A percentile compares a stretch with the other conserved stretches of the same genome.
Evolutionary conservation across 148 eudicot genomes (phyloP).

Genomic region (Drosera capensis): DNA sequence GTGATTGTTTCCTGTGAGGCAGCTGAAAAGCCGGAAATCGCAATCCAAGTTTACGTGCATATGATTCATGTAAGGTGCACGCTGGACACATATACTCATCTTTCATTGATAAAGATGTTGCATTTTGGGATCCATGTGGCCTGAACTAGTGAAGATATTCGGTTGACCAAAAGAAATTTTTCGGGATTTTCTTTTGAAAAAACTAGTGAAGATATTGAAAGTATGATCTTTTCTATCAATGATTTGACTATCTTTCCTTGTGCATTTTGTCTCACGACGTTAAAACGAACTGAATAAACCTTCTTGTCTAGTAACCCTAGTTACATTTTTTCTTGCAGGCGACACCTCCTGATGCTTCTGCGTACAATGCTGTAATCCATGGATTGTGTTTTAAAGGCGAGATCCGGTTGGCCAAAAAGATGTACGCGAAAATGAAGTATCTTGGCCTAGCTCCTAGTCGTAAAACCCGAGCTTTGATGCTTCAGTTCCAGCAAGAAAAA

Average conservation of each 20-base stretch:
- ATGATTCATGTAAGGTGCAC: constrained; percentile 32
- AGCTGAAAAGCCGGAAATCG: constrained; percentile 47
- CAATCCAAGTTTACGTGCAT: constrained; percentile 41
- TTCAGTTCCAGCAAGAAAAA: constrained; percentile 31
- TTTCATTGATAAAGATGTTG: constrained; percentile 51
- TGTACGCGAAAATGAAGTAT: constrained; percentile 49
- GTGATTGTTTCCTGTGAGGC: constrained; percentile 64
- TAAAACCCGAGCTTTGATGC: constrained; percentile 61
- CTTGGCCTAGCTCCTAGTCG: constrained; percentile 45
- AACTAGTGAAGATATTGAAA: constrained; percentile 29
- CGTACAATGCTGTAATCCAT: constrained; percentile 60
- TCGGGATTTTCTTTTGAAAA: no score
- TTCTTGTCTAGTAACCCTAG: background rate
- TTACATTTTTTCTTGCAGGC: constrained; percentile 14
- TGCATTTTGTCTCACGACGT: background rate
- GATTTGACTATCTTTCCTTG: background rate
- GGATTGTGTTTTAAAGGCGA: constrained; percentile 47
- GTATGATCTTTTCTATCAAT: constrained; percentile 19
- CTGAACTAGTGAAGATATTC: constrained; percentile 37
- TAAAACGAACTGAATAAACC: background rate
- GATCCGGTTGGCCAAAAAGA: constrained; percentile 35
- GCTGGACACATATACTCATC: constrained; percentile 46
- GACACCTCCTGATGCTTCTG: constrained; percentile 33
- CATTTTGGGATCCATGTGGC: constrained; percentile 55
- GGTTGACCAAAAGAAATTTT: no score